Evolutionary conservation across 768 basidiomycete species (phyloP), one percentile per base, ranked within the genome.

Genomic region (Mycena polygramma): DNA sequence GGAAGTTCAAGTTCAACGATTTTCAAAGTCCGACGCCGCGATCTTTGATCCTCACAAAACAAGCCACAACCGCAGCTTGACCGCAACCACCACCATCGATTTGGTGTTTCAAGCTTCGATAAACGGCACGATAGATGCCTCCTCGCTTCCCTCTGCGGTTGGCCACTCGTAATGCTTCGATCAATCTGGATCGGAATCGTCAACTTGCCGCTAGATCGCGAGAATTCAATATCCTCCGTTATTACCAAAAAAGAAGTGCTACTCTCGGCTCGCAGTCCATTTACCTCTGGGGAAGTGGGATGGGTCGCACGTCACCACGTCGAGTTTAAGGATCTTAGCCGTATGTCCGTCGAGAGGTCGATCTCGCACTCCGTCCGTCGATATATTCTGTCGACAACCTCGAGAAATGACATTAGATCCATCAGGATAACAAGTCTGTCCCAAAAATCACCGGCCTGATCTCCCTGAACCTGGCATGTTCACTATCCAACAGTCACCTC

Each of bases 401-500:
- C n/a, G 19, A 51, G 36, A 30, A 53, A 66, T 66, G 64, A 2
- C 48, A 30, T 11, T 30, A 35, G 20, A 35, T 30, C 30, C 30
- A 30, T 30, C 30, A 30, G 37, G 48, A 52, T 59, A 43, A 39
- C 19, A 24, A 52, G 13, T 26, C 65, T 2, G 43, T 52, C 36
- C 24, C 43, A 15, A 58, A 11, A 15, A 59, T 59, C 43, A 53
- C 46, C 20, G 52, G 66, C 60, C 20, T 45, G 57, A 51, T 45
- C 13, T 26, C 4, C 14, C 39, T 41, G 41, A 10, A 39, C 22
- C 15, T 13, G 9, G 8, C 9, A 30, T 13, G 35, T n/a, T 53
- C 1, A 53, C n/a, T 20, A 9, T 20, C 54, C 20, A 26, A 62
- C 49, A 83, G 82, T 82, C 53, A 78, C 80, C 20, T 75, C 77